Evolutionary conservation across 805 yeast genomes (phyloP), one percentile per base, ranked within the genome.

Genomic region (Wickerhamiella sergipiensis): DNA sequence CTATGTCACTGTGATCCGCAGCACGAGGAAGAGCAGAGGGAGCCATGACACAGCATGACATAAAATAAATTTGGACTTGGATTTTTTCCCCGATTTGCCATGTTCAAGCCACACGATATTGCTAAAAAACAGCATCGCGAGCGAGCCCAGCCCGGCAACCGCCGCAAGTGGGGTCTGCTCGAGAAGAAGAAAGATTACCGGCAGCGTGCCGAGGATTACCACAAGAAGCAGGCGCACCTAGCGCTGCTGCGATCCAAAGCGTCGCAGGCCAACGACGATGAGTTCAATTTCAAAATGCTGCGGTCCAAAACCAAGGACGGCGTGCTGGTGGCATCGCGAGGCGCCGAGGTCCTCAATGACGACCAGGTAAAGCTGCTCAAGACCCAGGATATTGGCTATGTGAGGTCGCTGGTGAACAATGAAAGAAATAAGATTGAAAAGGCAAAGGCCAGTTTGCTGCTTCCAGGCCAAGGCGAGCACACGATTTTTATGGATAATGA

Each of bases 71-170:
- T 36, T 36, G 2, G 17, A 9, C 8, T 36, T 6, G 5, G 15
- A 36, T 43, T 43, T 43, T 42, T 43, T 21, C n/a, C 2, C 7
- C 18, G 18, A 46, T 12, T 8, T 6, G 29, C 26, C 12, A 60
- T 61, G 63, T 60, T 59, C 50, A 60, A 58, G 31, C 57, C 62
- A 1, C 97, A 89, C 65, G 85, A 87, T 62, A 81, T 90, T 10
- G 97, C 90, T 67, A 92, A 94, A 72, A 92, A 87, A 63, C 97
- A 92, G 71, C 98, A 92, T 63, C 73, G 88, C 52, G 98, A 92
- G 71, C 79, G 98, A 61, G 77, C 95, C 6, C 98, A 92, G 68
- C 84, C 90, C 1, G 73, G 71, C 46, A 80, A 77, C 45, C 75
- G 98, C 52, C 71, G 78, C 59, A 77, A 77, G 63, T 80, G 75